Conservation (phyloP, 2,329 filamentous ascomycete genomes). For the Aspergillus oerlinghausenensis region DNA sequence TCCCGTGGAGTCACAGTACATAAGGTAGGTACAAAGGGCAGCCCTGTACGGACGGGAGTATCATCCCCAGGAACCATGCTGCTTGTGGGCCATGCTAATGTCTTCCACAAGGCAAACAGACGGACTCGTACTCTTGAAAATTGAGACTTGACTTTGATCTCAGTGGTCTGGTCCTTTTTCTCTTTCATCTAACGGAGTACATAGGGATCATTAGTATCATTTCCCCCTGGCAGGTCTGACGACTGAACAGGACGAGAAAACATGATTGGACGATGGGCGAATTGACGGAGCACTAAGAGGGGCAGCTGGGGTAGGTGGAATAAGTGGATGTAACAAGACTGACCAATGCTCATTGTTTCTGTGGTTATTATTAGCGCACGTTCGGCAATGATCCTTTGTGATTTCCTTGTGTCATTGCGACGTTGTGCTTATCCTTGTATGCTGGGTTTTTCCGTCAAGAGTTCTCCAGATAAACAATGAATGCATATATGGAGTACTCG, state of each 20-base stretch:
- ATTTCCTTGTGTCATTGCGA: background rate
- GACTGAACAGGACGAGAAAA: background rate
- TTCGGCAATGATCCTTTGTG: background rate
- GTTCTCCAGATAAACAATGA: background rate
- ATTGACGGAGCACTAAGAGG: background rate
- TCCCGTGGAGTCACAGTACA: background rate
- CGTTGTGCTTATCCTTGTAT: background rate
- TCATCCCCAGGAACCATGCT: background rate
- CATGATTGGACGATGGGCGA: background rate
- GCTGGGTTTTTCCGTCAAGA: background rate
- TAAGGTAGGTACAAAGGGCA: too few species aligned
- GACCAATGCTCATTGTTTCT: background rate
- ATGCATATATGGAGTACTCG: background rate
- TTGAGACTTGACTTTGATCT: background rate
- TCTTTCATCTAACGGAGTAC: background rate
- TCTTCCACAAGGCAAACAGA: background rate
- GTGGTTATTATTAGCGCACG: background rate
- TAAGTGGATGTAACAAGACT: background rate
- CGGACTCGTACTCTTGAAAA: background rate
- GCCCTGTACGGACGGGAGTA: background rate
- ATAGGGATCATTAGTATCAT: background rate
- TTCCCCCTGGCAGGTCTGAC: background rate
- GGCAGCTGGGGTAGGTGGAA: background rate
- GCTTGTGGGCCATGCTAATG: background rate
- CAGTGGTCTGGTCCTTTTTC: background rate